A percentile compares a stretch with the other conserved stretches of the same genome.
Evolutionary conservation across 1,284 basidiomycete species (phyloP).

Genomic region (Papiliotrema laurentii): DNA sequence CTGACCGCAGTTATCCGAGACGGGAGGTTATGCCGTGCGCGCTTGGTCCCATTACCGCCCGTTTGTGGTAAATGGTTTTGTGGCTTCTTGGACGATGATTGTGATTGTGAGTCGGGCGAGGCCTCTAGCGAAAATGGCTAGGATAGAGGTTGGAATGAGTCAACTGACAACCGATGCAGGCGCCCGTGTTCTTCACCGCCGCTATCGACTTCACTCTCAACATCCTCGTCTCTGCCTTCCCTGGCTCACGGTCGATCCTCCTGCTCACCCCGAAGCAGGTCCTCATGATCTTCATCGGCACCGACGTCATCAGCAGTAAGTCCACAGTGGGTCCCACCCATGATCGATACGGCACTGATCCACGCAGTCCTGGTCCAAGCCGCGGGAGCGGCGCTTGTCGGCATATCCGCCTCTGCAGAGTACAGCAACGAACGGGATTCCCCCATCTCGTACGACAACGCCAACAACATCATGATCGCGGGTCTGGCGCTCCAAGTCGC

Average conservation of each 20-base stretch:
- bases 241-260: neutral
- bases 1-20: neutral
- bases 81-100: neutral
- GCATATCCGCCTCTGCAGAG: neutral
- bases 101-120: neutral
- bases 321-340: neutral
- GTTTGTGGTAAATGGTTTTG: neutral
- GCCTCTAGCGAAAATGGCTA: no score
- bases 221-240: conserved; percentile 1
- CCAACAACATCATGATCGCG: neutral
- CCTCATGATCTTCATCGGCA: conserved; percentile 1
- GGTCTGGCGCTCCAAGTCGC: conserved; percentile 1
- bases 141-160: no score
- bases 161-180: neutral
- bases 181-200: conserved; percentile 2
- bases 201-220: conserved; percentile 2
- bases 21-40: neutral
- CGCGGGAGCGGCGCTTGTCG: conserved; percentile 2
- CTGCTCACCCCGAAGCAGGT: neutral
- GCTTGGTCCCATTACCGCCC: conserved; percentile 1
- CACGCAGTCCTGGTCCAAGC: neutral
- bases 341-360: no score
- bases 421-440: neutral
- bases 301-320: neutral
- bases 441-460: neutral